Percentiles rank a stretch among this genome's conserved stretches.
These are phyloP conservation scores for Schizosaccharomyces versatilis DNA, from an alignment of 1,139 yeast species.

Conservation along the genomic window DNA sequence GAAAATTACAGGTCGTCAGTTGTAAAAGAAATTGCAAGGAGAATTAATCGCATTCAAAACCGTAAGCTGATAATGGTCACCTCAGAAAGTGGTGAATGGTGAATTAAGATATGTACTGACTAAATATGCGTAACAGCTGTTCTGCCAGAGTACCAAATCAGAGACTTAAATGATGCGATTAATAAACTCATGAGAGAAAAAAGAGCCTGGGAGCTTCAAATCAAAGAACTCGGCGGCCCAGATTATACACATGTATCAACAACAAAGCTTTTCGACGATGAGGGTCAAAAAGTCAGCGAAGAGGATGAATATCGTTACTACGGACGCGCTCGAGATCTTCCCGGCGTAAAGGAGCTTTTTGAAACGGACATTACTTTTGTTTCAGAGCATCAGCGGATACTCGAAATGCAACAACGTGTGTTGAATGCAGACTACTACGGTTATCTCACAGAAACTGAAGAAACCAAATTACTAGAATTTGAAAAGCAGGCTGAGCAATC, in stretches of 20 bases:
- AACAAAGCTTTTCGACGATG: conserved; percentile 14
- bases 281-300: conserved; percentile 18
- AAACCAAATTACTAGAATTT: background rate
- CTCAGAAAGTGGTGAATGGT: background rate
- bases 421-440: background rate
- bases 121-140: conserved; percentile 16
- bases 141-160: conserved; percentile 35
- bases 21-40: conserved; percentile 38
- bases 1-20: conserved; percentile 54
- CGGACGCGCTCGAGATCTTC: conserved; percentile 65
- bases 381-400: background rate
- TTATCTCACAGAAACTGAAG: background rate
- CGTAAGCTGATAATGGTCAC: conserved; percentile 11
- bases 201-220: conserved; percentile 56
- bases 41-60: conserved; percentile 46
- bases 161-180: conserved; percentile 57
- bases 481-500: background rate
- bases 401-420: background rate
- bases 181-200: conserved; percentile 49
- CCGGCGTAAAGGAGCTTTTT: conserved; percentile 43
- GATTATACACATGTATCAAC: conserved; percentile 22
- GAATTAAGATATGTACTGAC: background rate
- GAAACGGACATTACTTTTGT: conserved; percentile 11
- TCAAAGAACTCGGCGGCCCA: conserved; percentile 48
- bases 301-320: conserved; percentile 46